Evolutionary conservation across 306 rosid species (phyloP), one percentile per base, ranked within the genome.

Genomic region (Quercus aquifolioides): DNA sequence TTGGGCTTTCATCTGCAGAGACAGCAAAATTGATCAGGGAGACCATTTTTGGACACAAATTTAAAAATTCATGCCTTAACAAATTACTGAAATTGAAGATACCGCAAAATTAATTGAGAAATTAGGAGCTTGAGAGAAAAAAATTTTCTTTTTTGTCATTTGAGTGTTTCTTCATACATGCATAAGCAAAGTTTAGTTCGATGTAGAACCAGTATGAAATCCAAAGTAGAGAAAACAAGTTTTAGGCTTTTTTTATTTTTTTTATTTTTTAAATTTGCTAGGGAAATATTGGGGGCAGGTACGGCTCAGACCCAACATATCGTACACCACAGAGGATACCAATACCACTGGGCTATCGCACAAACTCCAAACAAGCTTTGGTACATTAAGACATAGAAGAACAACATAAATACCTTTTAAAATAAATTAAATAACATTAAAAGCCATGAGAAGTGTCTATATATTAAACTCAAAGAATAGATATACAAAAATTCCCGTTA

Each of bases 1-100:
- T 82, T 33, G 28, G 76, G 18, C 25, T 75, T n/a, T 73, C 83
- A 78, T 85, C 97, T 92, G 87, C 80, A 79, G 46, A 21, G 28
- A 54, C 31, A 85, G 6, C 57, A 79, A 31, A 15, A 51, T 31
- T 59, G 54, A 52, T 14, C 19, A 76, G 41, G 41, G 18, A 21
- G 19, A 57, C 74, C 51, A 58, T 23, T 58, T 41, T 28, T 41
- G 58, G 25, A 28, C 41, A 74, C 30, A 35, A n/a, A 71, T n/a
- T 14, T 73, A 21, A 23, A 43, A 31, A 21, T 65, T 60, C 56
- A 31, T 3, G 33, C 13, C 54, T 57, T n/a, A 26, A 18, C 14
- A 56, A 4, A 10, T 59, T 76, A 52, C 76, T 71, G 15, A 62
- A 51, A 10, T 59, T 20, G 67, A 55, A 78, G 51, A 38, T 46